Evolutionary conservation across 345 rosid species (phyloP), one percentile per base, ranked within the genome.

Genomic region (Murraya paniculata): DNA sequence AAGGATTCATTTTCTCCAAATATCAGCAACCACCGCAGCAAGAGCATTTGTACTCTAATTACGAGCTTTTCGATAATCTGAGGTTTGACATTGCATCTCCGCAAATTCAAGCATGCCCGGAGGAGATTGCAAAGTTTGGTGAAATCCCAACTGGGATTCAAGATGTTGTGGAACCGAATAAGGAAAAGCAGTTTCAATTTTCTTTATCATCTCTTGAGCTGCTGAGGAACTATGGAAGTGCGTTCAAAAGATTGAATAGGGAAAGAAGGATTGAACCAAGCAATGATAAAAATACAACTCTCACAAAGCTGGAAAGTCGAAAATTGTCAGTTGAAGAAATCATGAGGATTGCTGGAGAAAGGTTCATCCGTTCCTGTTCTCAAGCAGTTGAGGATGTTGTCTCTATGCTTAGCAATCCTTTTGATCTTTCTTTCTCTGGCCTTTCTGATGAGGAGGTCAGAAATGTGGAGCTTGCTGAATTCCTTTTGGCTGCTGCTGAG

Each of bases 291-390:
- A 76, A 68, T 24, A 27, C 25, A 30, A 56, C 36, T 45, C 38
- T 53, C 10, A 24, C 58, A 27, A 55, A 41, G 62, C 68, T 30
- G 19, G 67, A 60, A 14, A 61, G 28, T 4, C 33, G 56, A 36
- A 83, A 22, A 39, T 48, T 83, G 35, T 87, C 90, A 1, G 60
- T 83, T 8, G 88, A 85, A 79, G 88, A 86, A 39, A 73, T 87
- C 79, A 74, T 87, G 64, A 86, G 87, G 71, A 60, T 85, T 53
- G 91, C 91, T 11, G 90, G 88, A 36, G 89, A 77, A 19, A 87
- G 83, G 60, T 87, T 90, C 78, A 58, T 87, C 36, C 82, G 65
- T 48, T 76, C 82, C 38, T 73, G 75, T 58, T 80, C 81, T 35
- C 76, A 28, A 39, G 61, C 16, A 6, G 69, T 70, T 33, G 82